phyloP scores from a whole-genome alignment of 2,329 filamentous ascomycete genomes.

The Colletotrichum sp. region DNA sequence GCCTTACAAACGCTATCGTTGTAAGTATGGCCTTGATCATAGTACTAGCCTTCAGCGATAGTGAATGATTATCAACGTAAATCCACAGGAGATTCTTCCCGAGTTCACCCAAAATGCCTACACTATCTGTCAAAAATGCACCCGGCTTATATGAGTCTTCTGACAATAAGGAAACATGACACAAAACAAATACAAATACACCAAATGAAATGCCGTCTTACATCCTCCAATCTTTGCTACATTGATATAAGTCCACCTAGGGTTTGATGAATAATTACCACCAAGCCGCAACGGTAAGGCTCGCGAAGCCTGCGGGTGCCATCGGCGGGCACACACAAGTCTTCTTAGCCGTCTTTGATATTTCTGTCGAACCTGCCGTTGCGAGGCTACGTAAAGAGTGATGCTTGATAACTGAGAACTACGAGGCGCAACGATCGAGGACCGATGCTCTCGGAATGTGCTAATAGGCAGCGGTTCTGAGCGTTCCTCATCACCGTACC shows the following conservation, averaged over 20 bases:
- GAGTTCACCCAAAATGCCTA: fast-evolving
- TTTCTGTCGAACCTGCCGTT: not conserved
- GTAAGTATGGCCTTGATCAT: not conserved
- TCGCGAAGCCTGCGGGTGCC: not conserved
- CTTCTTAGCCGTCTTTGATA: not conserved
- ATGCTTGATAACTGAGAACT: not conserved
- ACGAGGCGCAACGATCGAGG: not conserved
- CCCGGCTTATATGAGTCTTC: not conserved
- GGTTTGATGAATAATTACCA: not conserved
- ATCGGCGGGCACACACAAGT: not conserved
- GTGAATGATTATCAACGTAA: not conserved
- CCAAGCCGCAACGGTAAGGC: not conserved
- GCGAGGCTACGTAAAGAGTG: not conserved
- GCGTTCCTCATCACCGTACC: not conserved
- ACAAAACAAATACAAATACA: too few species aligned
- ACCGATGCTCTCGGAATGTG: not conserved
- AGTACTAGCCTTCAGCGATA: not conserved
- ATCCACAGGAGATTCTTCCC: not conserved
- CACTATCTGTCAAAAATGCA: not conserved
- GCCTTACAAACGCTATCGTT: not conserved
- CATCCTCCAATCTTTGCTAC: not conserved
- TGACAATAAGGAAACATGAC: not conserved
- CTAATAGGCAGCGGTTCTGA: not conserved
- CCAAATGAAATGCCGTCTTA: not conserved
- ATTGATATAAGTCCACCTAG: not conserved